These are phyloP conservation scores for Oryza coarctata DNA, from an alignment of 176 grass and related monocot genomes.

Conservation along the genomic window DNA sequence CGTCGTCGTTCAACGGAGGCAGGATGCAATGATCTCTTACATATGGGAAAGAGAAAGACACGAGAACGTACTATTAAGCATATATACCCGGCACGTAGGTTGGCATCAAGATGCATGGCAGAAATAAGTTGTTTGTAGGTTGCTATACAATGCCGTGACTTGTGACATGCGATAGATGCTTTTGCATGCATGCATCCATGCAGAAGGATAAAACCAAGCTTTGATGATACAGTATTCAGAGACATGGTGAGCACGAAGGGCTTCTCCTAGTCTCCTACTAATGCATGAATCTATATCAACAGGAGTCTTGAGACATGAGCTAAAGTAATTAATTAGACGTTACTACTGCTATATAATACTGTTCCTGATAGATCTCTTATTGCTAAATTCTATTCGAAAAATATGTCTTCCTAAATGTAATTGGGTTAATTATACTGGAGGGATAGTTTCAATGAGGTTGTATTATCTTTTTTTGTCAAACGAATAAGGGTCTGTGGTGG, in stretches of 20 bases:
- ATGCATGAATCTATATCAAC: conserved; percentile 26
- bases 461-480: background rate
- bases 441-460: conserved; percentile 23
- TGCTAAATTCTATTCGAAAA: background rate
- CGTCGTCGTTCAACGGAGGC: conserved; percentile 65
- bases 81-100: background rate
- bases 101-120: conserved; percentile 30
- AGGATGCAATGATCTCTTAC: conserved; percentile 49
- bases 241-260: conserved; percentile 8
- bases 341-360: background rate
- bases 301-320: conserved; percentile 8
- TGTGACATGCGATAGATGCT: conserved; percentile 16
- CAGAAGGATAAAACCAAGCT: conserved; percentile 17
- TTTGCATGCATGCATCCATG: conserved; percentile 24
- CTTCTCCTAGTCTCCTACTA: background rate
- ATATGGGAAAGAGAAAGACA: background rate
- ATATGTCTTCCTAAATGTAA: conserved; percentile 27
- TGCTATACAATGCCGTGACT: conserved; percentile 25
- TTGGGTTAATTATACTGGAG: conserved; percentile 32
- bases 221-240: background rate
- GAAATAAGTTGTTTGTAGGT: conserved; percentile 2
- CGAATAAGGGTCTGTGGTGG: background rate
- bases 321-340: background rate
- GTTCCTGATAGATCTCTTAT: background rate
- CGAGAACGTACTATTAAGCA: background rate